Evolutionary conservation across 306 rosid species (phyloP), one percentile per base, ranked within the genome.

Genomic region (barrel medic (Medicago truncatula)): DNA sequence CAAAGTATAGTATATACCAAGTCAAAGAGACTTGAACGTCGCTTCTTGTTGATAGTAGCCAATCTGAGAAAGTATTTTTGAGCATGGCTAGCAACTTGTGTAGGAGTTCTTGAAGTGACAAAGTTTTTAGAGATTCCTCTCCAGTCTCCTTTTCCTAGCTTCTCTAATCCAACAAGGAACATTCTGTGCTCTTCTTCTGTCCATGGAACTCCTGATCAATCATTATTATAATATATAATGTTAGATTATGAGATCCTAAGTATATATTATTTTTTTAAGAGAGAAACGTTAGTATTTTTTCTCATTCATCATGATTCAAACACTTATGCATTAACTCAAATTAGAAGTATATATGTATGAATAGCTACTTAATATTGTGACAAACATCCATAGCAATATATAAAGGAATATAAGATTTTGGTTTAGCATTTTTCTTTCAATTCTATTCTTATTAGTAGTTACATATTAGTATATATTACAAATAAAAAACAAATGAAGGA

Each of bases 71-170:
- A 92, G 65, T 89, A 90, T 64, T 95, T 95, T 25, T 95, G 98
- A 84, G 98, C 98, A 83, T 95, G 98, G 56, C 98, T 95, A 0
- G 98, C 98, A 0, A 95, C 98, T 86, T 95, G 98, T 4, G 97
- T 90, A 23, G 98, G 98, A 2, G 98, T 90, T 89, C 93, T 95
- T 39, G 97, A 81, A 0, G 90, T 89, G 15, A 95, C 98, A 14
- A 82, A 95, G 64, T 84, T 84, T 78, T 82, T 86, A 2, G 98
- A 89, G 67, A 95, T 95, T 14, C 97, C 97, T 46, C 97, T 90
- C 98, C 98, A 95, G 11, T 95, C 95, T 8, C 98, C 98, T 78
- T 88, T 90, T 41, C 97, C 98, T 6, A 95, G 80, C 80, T 87
- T 95, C 79, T 90, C 89, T 14, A 95, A 89, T 80, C 98, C 98